Base-by-base conservation (phyloP, 805 yeast genomes). In the Kregervanrija pseudodelftensis region DNA sequence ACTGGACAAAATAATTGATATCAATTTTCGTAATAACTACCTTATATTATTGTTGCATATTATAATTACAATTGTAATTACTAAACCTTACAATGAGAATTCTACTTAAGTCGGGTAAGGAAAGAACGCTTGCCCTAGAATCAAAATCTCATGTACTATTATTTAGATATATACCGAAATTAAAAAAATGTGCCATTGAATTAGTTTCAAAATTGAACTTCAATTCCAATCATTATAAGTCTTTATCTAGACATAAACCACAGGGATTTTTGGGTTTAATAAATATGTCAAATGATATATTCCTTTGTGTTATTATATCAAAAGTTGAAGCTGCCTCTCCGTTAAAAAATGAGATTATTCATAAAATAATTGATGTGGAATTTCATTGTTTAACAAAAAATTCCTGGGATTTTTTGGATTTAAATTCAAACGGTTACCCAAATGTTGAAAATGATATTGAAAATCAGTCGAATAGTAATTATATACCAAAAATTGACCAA, bases 191-290 rank as follows among this genome's bases (percentile, higher is more conserved):
- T 55, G 73, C 76, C 13, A 73, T 76, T 42, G 80, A 77, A 56
- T 63, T 77, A 41, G 66, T 69, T 3, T 60, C 70, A 12, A 69
- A 64, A 43, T 59, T 60, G 1, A 61, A 64, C 8, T 61, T 76
- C 51, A 56, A 63, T 38, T 51, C 58, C 36, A 66, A 61, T 42
- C 64, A 65, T 4, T 76, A 65, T 51, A 69, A 67, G 46, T 69
- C 59, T 49, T 67, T 71, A 55, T 73, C 67, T 51, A 70, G 54
- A 14, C 64, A 67, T 37, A 74, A 73, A 37, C 70, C 78, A 4
- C 62, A 68, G 49, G 95, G 95, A 1, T 84, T 90, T 57, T 63
- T 93, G 13, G 99, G 99, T 0, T 65, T 93, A 38, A 83, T 91
- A 34, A 77, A 79, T 42, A 72, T 89, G 35, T 80, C 77, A 11